Base-by-base conservation (phyloP, 192 early-diverging fungal genomes). In the Jimgerdemannia flammicorona region DNA sequence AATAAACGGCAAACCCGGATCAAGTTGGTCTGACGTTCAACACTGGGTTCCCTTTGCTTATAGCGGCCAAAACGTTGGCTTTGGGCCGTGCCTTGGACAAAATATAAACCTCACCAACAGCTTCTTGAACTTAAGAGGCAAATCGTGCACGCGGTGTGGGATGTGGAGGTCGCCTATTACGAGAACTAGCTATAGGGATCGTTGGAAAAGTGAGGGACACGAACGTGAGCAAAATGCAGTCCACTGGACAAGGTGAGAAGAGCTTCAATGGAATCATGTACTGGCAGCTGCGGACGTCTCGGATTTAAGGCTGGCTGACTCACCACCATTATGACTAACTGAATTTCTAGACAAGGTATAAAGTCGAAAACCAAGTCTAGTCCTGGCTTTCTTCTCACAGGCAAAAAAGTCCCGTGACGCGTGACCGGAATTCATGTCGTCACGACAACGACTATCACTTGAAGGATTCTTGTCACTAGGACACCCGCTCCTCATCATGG, bases 101-200 rank as follows among this genome's bases (percentile, higher is more conserved):
- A 29, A 11, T 41, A 77, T 0, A 29, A 17, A 3, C 59, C 88
- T 81, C 78, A 93, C 94, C 72, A 98, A 87, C 42, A 99, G 87
- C 80, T 94, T 95, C 80, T 93, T 95, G 85, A 99, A 98, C 80
- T 96, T 96, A 63, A 87, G 81, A 0, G 97, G 97, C 63, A 99
- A 85, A 84, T 94, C 93, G 44, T 92, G 87, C 39, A 91, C 92
- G 6, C 97, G 90, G 75, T 97, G 90, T 49, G 97, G 97, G 83
- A 99, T 95, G 87, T 98, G 95, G 72, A 97, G 87, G 83, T 99
- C 97, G 72, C 96, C 96, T 78, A 98, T 91, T 69, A 89, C 93
- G 40, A 98, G 88, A 72, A 96, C 91, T 29, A 97, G 83, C 93
- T 91, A 18, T 19, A 63, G 42, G 63, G 8, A 9, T 20, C 43